A percentile compares a stretch with the other conserved stretches of the same genome.
phyloP scores from a whole-genome alignment of 2,329 filamentous ascomycete species.

The Eurotiales sp. region DNA sequence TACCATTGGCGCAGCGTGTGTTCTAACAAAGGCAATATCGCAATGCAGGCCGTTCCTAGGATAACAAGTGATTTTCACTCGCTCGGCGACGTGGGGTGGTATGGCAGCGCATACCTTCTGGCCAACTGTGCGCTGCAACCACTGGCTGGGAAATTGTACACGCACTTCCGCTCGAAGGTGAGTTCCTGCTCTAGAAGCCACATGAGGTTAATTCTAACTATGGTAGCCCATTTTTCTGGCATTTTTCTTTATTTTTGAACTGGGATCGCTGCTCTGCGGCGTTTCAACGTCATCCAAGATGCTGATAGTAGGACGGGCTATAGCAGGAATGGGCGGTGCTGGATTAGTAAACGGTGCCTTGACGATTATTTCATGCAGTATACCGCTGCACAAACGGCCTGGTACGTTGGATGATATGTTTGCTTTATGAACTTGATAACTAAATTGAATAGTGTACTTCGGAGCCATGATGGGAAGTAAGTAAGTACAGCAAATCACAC shows the following conservation, averaged over 20 bases:
- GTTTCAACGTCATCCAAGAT: neutral
- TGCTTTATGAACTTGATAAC: too few species aligned
- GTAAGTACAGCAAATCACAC: too few species aligned
- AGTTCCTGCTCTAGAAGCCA: too few species aligned
- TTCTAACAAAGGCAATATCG: too few species aligned
- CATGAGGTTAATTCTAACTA: too few species aligned
- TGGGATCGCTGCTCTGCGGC: neutral
- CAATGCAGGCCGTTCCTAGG: neutral
- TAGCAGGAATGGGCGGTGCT: neutral
- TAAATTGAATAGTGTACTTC: too few species aligned
- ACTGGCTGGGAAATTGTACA: neutral
- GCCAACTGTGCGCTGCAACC: neutral
- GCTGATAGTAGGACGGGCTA: neutral
- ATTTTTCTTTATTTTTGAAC: neutral
- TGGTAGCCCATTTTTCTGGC: too few species aligned
- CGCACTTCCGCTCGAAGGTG: neutral
- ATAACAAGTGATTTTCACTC: neutral
- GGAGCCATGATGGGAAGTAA: too few species aligned
- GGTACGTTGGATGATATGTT: neutral
- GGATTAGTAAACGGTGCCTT: neutral
- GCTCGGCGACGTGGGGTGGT: neutral
- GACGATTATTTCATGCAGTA: neutral
- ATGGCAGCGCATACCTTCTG: neutral
- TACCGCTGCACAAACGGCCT: neutral
- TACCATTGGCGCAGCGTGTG: too few species aligned